Evolutionary conservation across 768 basidiomycete species (phyloP).

Genomic region (Rhizopogon vulgaris): DNA sequence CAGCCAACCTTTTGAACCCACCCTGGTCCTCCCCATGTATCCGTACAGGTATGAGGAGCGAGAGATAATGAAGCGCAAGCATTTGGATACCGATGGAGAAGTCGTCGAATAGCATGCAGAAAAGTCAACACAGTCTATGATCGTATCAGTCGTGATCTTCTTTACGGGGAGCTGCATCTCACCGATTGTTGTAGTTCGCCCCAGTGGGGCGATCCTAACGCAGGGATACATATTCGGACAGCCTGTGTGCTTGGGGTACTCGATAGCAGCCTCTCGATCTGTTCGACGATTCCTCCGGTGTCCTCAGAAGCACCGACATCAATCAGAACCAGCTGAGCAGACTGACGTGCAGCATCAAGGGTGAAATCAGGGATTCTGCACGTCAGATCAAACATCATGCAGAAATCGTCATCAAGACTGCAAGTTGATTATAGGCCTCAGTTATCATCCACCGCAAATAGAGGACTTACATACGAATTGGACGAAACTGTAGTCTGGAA

Average conservation of each 20-base stretch:
- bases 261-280: slow-evolving; percentile 23
- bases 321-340: slow-evolving; percentile 33
- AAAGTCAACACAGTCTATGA: slow-evolving; percentile 59
- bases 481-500: slow-evolving; percentile 79
- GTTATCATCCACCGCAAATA: neutral
- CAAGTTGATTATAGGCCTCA: slow-evolving; percentile 8
- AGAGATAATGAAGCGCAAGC: slow-evolving; percentile 67
- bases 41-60: slow-evolving; percentile 54
- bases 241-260: slow-evolving; percentile 21
- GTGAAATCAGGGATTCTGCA: slow-evolving; percentile 47
- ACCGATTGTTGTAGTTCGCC: slow-evolving; percentile 57
- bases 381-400: slow-evolving; percentile 69
- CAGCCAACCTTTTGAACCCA: slow-evolving; percentile 80
- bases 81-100: slow-evolving; percentile 51
- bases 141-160: neutral
- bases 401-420: slow-evolving; percentile 57
- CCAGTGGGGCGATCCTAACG: slow-evolving; percentile 63
- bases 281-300: slow-evolving; percentile 20
- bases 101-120: slow-evolving; percentile 56
- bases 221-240: slow-evolving; percentile 56
- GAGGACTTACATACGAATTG: slow-evolving; percentile 39
- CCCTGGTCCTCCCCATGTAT: slow-evolving; percentile 53
- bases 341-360: slow-evolving; percentile 36
- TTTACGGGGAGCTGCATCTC: slow-evolving; percentile 13
- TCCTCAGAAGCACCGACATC: slow-evolving; percentile 10